Base-by-base conservation (phyloP, 2,329 filamentous ascomycete species). In the Gyromitra esculenta region DNA sequence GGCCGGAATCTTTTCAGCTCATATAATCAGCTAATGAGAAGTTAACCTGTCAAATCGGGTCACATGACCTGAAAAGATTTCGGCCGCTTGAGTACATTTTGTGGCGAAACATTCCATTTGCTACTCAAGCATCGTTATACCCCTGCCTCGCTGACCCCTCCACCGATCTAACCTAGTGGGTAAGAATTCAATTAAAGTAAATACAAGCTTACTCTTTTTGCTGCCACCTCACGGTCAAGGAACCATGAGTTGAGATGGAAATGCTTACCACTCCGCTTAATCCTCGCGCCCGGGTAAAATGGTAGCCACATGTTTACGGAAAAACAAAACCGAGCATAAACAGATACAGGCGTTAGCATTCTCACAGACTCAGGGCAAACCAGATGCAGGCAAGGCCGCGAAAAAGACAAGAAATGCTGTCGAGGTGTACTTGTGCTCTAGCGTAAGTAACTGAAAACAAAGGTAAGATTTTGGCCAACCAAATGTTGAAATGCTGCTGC, bases 211-310 rank as follows among this genome's bases (percentile, higher is more conserved):
- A 15, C 63, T 21, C 63, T 56, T 54, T 66, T 35, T 21, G 64
- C 48, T 56, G 21, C 63, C 45, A 52, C 59, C 18, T 21, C 18
- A 21, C 18, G 18, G 18, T 21, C 48, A 21, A n/a, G 48, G 52
- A 57, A 9, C 25, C 7, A 6, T 52, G 48, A n/a, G 18, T 52
- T 21, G 18, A 6, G 6, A 52, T 15, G 7, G 18, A 15, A 52
- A 21, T 52, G 18, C 18, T 21, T 52, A 13, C 48, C 7, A 52
- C 45, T 52, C 25, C 25, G 15, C 21, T 63, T 43, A 41, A 50
- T 25, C 41, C 15, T 63, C 37, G 60, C 48, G 56, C 54, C 62
- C 64, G 75, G 75, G 21, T 77, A 69, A 70, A 77, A 65, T 59
- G 57, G 63, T 73, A 73, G 41, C 68, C 60, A 45, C 45, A 63